These are phyloP conservation scores for Leucosporidium scottii DNA, from an alignment of 768 basidiomycete species.

Conservation along the genomic window DNA sequence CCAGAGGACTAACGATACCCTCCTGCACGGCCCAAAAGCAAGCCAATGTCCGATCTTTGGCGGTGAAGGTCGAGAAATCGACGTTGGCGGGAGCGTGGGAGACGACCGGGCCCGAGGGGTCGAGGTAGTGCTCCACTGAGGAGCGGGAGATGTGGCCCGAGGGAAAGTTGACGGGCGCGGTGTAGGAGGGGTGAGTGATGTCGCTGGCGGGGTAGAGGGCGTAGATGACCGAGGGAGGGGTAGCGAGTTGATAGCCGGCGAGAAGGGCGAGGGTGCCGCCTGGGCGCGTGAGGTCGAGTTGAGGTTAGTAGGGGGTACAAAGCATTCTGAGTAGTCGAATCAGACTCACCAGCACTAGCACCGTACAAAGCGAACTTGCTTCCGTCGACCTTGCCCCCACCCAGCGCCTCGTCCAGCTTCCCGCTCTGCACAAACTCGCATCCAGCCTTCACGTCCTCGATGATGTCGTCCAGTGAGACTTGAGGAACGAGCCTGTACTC, in stretches of 20 bases:
- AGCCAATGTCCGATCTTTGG: constrained; percentile 11
- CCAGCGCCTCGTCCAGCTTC: constrained; percentile 12
- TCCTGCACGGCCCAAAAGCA: constrained; percentile 31
- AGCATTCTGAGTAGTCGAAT: too few relatives aligned
- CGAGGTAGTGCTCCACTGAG: constrained; percentile 14
- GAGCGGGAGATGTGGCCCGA: constrained; percentile 4
- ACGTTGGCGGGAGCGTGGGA: constrained; percentile 26
- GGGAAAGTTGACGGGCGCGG: constrained; percentile 20
- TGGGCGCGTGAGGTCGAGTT: neutral
- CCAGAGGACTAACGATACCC: constrained; percentile 2
- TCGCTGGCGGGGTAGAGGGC: constrained; percentile 21
- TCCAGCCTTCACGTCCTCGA: constrained; percentile 19
- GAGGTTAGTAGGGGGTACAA: too few relatives aligned
- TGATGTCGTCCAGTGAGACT: constrained; percentile 15
- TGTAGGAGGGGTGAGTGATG: constrained; percentile 24
- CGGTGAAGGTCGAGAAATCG: constrained; percentile 21
- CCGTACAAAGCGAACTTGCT: constrained; percentile 10
- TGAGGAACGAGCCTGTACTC: constrained; percentile 29
- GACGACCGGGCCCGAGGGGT: constrained; percentile 17
- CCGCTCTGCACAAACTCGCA: constrained; percentile 13
- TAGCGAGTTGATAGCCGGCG: constrained; percentile 17
- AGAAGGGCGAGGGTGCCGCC: constrained; percentile 22
- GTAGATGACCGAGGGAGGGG: constrained; percentile 10
- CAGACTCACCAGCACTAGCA: constrained; percentile 17
- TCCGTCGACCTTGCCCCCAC: constrained; percentile 16